Base-by-base conservation (phyloP, 2,329 filamentous ascomycete genomes). In the Penicillium sp. region DNA sequence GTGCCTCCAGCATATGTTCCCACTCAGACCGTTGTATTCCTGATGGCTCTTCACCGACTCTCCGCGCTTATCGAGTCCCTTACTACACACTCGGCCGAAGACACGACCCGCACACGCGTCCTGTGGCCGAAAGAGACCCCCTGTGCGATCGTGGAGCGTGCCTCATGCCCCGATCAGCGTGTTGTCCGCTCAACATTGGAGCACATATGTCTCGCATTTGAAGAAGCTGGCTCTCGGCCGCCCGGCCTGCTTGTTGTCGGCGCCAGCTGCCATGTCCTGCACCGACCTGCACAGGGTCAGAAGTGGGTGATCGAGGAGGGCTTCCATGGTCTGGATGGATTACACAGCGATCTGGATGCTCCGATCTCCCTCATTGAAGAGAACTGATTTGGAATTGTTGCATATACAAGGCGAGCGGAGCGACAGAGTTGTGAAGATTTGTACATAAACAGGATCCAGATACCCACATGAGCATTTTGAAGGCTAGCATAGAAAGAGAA, bases 11-110 rank as follows among this genome's bases (percentile, higher is more conserved):
- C 88, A 64, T 97, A 88, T 74, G 86, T 93, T 0, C 75, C 83
- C 2, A 89, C 85, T 8, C 85, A 93, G 59, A 98, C 95, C 0
- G 91, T 95, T 0, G 91, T 99, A 4, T 97, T 98, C 67, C 80
- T 99, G 52, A 99, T 99, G 95, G 92, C 92, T 4, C 80, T 99
- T 64, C 95, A 99, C 78, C 86, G 95, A 55, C 87, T 99, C 16
- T 80, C 79, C 3, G 89, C 87, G 0, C 80, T 99, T 1, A 84
- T 97, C 0, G 81, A 83, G 6, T 90, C 91, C 70, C 80, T 99
- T 61, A 90, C 80, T 65, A 68, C 68, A 56, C 45, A 57, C 37
- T 60, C 68, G 2, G 60, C 63, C 1, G 71, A 69, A 6, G 71
- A 71, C 1, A 74, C 79, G 57, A 62, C 59, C 11, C 65, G 60